phyloP scores from a whole-genome alignment of 257 asterid species.

The Solanum etuberosum region DNA sequence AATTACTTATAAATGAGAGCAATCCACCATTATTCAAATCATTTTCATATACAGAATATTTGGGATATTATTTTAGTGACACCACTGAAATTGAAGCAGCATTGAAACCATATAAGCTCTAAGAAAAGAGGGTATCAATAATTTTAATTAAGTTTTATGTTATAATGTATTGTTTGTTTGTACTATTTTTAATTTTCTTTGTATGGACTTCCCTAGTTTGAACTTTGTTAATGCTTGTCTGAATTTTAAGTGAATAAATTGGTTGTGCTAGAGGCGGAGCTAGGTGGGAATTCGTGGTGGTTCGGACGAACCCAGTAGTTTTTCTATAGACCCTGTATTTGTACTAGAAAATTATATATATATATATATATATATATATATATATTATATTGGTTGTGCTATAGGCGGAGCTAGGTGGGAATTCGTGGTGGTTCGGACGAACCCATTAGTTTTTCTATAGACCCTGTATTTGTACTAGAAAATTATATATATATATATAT shows the following conservation, averaged over 20 bases:
- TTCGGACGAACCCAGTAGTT: too few relatives aligned
- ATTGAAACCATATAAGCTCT: neutral
- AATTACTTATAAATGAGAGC: neutral
- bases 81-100: neutral
- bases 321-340: too few relatives aligned
- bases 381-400: too few relatives aligned
- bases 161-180: neutral
- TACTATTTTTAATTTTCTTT: neutral
- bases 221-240: neutral
- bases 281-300: too few relatives aligned
- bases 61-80: neutral
- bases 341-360: too few relatives aligned
- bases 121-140: neutral
- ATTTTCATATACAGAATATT: neutral
- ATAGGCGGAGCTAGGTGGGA: too few relatives aligned
- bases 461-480: too few relatives aligned
- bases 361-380: accelerated
- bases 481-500: too few relatives aligned
- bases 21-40: neutral
- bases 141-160: neutral
- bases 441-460: too few relatives aligned
- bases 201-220: neutral
- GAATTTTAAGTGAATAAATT: neutral
- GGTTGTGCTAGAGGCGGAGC: too few relatives aligned
- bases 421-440: too few relatives aligned